A percentile compares a stretch with the other conserved stretches of the same genome.
These are phyloP conservation scores for Heterobasidion annosum DNA, from an alignment of 1,284 basidiomycete genomes.

Conservation along the genomic window DNA sequence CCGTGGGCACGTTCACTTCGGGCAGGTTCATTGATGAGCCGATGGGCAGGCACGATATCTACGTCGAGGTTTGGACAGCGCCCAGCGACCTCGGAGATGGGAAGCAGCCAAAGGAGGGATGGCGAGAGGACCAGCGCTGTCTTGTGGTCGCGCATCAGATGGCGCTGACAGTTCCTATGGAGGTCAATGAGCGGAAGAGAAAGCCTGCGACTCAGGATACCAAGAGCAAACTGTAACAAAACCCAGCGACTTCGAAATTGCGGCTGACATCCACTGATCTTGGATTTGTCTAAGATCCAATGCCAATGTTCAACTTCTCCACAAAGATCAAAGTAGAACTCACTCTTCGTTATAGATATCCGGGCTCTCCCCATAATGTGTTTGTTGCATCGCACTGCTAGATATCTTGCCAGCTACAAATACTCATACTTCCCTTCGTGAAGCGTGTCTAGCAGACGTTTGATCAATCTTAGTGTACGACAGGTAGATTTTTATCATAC, in stretches of 20 bases:
- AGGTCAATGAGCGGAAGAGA: slow-evolving; percentile 30
- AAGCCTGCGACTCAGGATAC: slow-evolving; percentile 5
- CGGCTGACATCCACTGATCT: background rate
- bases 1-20: slow-evolving; percentile 42
- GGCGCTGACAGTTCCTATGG: slow-evolving; percentile 39
- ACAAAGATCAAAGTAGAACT: no score
- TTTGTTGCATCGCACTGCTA: background rate
- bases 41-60: slow-evolving; percentile 43
- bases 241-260: background rate
- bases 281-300: no score
- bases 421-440: no score
- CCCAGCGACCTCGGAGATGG: slow-evolving; percentile 43
- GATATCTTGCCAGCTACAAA: no score
- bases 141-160: slow-evolving; percentile 54
- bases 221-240: background rate
- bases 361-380: background rate
- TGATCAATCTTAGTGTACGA: no score
- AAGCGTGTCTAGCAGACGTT: no score
- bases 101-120: slow-evolving; percentile 24
- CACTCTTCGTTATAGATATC: background rate
- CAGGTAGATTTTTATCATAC: no score
- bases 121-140: slow-evolving; percentile 54
- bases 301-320: no score
- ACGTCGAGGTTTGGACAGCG: slow-evolving; percentile 56
- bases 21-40: slow-evolving; percentile 42